A percentile compares a stretch with the other conserved stretches of the same genome.
Evolutionary conservation across 768 basidiomycete species (phyloP).

Genomic region (Tylopilus sp.): DNA sequence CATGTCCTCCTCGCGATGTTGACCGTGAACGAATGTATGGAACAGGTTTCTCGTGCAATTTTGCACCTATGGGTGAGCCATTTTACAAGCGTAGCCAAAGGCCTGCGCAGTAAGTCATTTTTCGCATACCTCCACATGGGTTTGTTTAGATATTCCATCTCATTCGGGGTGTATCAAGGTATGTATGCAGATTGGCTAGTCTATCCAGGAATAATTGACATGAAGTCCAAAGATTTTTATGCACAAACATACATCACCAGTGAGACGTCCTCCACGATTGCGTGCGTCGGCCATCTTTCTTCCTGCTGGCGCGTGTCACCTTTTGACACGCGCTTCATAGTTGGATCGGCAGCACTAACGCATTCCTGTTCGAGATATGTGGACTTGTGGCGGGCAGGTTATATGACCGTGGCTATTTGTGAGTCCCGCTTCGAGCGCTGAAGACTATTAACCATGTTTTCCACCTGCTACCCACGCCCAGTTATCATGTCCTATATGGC

Average conservation of each 20-base stretch:
- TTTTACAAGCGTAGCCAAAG: not conserved
- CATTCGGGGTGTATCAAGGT: constrained; percentile 46
- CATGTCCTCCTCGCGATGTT: not conserved
- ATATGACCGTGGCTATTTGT: constrained; percentile 55
- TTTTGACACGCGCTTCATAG: constrained; percentile 14
- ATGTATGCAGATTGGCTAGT: constrained; percentile 11
- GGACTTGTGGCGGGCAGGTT: constrained; percentile 46
- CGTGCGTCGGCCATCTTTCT: constrained; percentile 26
- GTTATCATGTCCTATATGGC: constrained; percentile 24
- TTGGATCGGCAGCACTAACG: constrained; percentile 49
- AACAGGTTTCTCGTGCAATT: constrained; percentile 38
- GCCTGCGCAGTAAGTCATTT: not conserved
- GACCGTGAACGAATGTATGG: not conserved
- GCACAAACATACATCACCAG: constrained; percentile 35
- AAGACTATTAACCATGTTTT: not conserved
- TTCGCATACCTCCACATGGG: not conserved
- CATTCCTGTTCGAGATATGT: constrained; percentile 42
- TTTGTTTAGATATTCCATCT: constrained; percentile 31
- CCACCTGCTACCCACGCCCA: constrained; percentile 8
- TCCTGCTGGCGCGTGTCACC: not conserved
- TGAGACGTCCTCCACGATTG: constrained; percentile 36
- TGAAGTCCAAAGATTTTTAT: constrained; percentile 35
- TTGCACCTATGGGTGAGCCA: constrained; percentile 34
- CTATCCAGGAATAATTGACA: not conserved
- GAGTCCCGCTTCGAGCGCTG: constrained; percentile 16